Base-by-base conservation (phyloP, 2,329 filamentous ascomycete species). In the Trichoderma afroharzianum region DNA sequence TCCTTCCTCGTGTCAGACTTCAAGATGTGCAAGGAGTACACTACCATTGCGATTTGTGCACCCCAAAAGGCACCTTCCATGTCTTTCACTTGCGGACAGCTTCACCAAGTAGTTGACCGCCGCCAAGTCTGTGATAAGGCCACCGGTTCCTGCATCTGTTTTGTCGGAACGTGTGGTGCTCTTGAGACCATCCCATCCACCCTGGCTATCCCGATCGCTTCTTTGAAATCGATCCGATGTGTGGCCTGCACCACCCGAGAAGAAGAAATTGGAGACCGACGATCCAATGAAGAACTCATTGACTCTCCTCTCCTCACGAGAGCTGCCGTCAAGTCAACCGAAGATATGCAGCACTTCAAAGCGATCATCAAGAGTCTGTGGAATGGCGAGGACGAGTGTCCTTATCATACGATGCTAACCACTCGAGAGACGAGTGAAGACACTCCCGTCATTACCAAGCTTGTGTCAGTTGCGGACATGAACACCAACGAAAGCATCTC, bases 1-100 rank as follows among this genome's bases (percentile, higher is more conserved):
- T 50, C 43, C 4, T 9, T 50, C 55, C 15, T 21, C 1, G 28
- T 6, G 11, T 33, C n/a, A 61, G n/a, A 6, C 30, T 8, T 11
- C 70, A 69, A 50, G 0, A 79, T 79, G 78, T 79, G 78, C 50
- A 9, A 66, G 0, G 77, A 78, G 12, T 43, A 12, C 0, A 64
- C 77, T 24, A 68, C 73, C 55, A 70, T 78, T 21, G 77, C 77
- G 0, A 63, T 74, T 12, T 79, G 78, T 62, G 75, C 75, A 0
- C 75, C 76, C 0, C 1, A 59, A 2, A 61, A 59, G 1, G 12
- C 71, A 0, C 73, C 74, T 0, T 14, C 30, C 0, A 63, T 75
- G 0, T 66, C 71, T 0, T 77, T 74, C 32, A 74, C 71, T 14
- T 79, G 78, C 14, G 75, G 73, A 1, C 74, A 75, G 11, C 73